Conservation (phyloP, 2,329 filamentous ascomycete species). For the Penicillium frequentans region DNA sequence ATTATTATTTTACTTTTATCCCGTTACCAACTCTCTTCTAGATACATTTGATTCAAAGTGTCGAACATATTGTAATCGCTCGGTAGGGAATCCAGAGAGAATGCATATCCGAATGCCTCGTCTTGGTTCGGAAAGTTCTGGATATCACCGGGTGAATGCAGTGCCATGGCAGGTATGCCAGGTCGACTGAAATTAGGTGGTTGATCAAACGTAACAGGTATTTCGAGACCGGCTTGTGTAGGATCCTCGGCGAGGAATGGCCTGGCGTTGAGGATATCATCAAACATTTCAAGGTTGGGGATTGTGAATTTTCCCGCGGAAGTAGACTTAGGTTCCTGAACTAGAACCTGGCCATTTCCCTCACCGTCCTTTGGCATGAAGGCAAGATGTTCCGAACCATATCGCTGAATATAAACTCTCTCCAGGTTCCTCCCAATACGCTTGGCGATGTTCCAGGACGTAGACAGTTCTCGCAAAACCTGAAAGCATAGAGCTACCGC, state of each 20-base stretch:
- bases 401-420: constrained; percentile 18
- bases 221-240: not conserved
- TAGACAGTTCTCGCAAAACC: constrained; percentile 20
- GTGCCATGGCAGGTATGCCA: not conserved
- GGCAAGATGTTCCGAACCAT: constrained; percentile 11
- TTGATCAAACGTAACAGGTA: not conserved
- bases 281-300: not conserved
- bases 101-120: constrained; percentile 22
- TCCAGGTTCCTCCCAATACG: constrained; percentile 23
- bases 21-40: constrained; percentile 21
- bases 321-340: not conserved
- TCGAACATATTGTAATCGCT: constrained; percentile 27
- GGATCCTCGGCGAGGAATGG: not conserved
- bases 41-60: constrained; percentile 23
- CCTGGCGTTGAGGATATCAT: constrained; percentile 5
- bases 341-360: not conserved
- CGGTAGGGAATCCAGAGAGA: constrained; percentile 18
- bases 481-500: constrained; percentile 18
- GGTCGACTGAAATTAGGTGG: constrained; percentile 1
- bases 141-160: not conserved
- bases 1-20: not conserved
- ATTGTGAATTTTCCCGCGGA: not conserved
- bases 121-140: constrained; percentile 3
- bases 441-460: constrained; percentile 24
- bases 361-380: not conserved